These are phyloP conservation scores for Aspergillus campestris DNA, from an alignment of 495 filamentous ascomycete species.

Conservation along the genomic window DNA sequence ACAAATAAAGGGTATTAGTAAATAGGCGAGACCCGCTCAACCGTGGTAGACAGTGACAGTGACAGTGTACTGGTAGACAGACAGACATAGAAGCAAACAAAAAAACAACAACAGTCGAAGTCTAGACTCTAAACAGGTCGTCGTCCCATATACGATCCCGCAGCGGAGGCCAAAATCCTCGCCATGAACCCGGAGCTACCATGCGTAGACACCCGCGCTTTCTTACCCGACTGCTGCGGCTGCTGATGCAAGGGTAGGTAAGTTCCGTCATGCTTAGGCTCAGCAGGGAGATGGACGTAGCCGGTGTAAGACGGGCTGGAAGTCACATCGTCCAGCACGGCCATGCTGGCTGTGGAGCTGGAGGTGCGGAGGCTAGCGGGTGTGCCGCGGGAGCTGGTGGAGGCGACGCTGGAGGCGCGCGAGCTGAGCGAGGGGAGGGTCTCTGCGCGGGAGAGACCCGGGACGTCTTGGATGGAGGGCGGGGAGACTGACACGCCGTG, in stretches of 20 bases:
- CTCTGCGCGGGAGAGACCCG: slow-evolving; percentile 36
- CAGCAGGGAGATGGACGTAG: slow-evolving; percentile 25
- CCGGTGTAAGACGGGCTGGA: slow-evolving; percentile 29
- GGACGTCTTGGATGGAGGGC: slow-evolving; percentile 41
- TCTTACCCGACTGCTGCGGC: slow-evolving; percentile 33
- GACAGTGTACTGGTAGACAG: slow-evolving; percentile 5
- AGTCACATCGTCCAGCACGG: slow-evolving; percentile 27
- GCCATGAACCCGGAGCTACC: slow-evolving; percentile 32
- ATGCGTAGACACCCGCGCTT: slow-evolving; percentile 27
- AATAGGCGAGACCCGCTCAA: slow-evolving; percentile 2
- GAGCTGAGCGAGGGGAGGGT: slow-evolving; percentile 38
- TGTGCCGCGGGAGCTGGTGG: slow-evolving; percentile 31
- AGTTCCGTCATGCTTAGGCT: slow-evolving; percentile 17
- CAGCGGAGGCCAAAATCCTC: slow-evolving; percentile 35
- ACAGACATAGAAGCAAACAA: slow-evolving; percentile 1
- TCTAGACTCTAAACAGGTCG: slow-evolving; percentile 27
- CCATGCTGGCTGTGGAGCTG: slow-evolving; percentile 27
- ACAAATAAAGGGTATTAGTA: not conserved
- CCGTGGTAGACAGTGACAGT: not conserved
- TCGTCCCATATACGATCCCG: slow-evolving; percentile 35
- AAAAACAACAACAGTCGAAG: no score
- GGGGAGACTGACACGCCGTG: slow-evolving; percentile 40
- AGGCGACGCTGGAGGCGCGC: slow-evolving; percentile 40
- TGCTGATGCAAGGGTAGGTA: not conserved
- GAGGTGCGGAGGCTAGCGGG: slow-evolving; percentile 35